Base-by-base conservation (phyloP, 78 protist species). In the Parvularia atlantis region DNA sequence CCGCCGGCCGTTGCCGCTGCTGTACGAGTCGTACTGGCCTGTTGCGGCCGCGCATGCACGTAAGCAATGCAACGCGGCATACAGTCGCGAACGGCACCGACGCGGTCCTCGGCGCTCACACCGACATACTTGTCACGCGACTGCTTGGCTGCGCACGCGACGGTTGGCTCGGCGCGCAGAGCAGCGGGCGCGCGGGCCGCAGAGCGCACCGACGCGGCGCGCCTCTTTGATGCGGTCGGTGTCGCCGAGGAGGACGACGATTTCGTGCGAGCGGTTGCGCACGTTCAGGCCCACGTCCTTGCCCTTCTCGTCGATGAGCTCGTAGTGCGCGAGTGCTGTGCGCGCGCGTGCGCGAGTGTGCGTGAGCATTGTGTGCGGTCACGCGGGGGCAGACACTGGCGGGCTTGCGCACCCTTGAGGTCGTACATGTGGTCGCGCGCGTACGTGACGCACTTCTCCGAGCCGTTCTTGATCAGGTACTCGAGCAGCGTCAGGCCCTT, bases 401-500 rank as follows among this genome's bases (percentile, higher is more conserved):
- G n/a, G n/a, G n/a, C n/a, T n/a, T n/a, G n/a, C n/a, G n/a, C n/a
- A n/a, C n/a, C n/a, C n/a, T n/a, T n/a, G 41, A 73, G 11, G 44
- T 61, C 65, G 24, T 64, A 73, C 30, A 54, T 20, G 57, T 39
- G 53, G 30, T 74, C 72, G 31, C 72, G 79, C 20, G 79, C 63
- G 20, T 64, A 57, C 2, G 44, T 62, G 4, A 77, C 30, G 17
- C 69, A 68, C 17, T 64, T 50, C 44, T 7, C 63, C 16, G 73
- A 63, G 30, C 83, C 83, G 58, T 70, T 70, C 31, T 53, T 48
- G 44, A 77, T 13, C 30, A 69, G 65, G 58, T 70, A 70, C 39
- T 69, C 77, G 16, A 77, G 46, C 44, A 77, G 60, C 26, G 64
- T 43, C 64, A 77, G 62, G 1, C 30, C 77, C 77, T 76, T 76